Evolutionary conservation across 495 filamentous ascomycete genomes (phyloP).

Genomic region (Pseudoneurospora amorphoporcata): DNA sequence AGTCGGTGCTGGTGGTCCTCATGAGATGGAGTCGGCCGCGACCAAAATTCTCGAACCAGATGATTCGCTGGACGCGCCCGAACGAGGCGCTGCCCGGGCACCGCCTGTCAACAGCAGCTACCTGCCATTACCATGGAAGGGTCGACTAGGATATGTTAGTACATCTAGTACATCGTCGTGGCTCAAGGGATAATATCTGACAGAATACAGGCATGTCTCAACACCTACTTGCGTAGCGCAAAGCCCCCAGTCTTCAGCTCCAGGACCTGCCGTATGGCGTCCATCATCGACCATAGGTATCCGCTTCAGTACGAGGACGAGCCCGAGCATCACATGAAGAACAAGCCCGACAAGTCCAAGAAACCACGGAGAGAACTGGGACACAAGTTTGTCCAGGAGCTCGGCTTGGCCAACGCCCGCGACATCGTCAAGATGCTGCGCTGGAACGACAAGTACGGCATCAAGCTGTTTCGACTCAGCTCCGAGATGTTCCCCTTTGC

Average conservation of each 20-base stretch:
- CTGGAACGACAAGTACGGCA: slow-evolving; percentile 90
- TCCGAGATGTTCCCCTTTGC: slow-evolving; percentile 98
- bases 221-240: slow-evolving; percentile 81
- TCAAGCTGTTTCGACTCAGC: slow-evolving; percentile 85
- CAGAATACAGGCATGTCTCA: slow-evolving; percentile 61
- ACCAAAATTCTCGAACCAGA: slow-evolving; percentile 6
- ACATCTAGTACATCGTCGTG: slow-evolving; percentile 21
- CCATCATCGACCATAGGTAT: slow-evolving; percentile 80
- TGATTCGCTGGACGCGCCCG: slow-evolving; percentile 28
- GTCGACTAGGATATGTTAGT: slow-evolving; percentile 79
- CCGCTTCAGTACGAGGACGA: slow-evolving; percentile 63
- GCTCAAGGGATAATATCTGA: background rate
- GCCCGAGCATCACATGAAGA: slow-evolving; percentile 71
- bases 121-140: slow-evolving; percentile 88
- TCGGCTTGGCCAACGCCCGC: slow-evolving; percentile 72
- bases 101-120: slow-evolving; percentile 79
- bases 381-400: slow-evolving; percentile 58
- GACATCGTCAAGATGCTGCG: slow-evolving; percentile 78
- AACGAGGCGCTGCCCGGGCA: slow-evolving; percentile 42
- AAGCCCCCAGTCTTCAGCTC: slow-evolving; percentile 86
- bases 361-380: slow-evolving; percentile 51
- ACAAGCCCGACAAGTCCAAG: slow-evolving; percentile 64
- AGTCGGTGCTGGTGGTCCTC: background rate
- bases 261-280: slow-evolving; percentile 81
- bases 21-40: background rate